A percentile compares a stretch with the other conserved stretches of the same genome.
These are phyloP conservation scores for Lepidium sativum DNA, from an alignment of 345 rosid genomes.

Conservation along the genomic window DNA sequence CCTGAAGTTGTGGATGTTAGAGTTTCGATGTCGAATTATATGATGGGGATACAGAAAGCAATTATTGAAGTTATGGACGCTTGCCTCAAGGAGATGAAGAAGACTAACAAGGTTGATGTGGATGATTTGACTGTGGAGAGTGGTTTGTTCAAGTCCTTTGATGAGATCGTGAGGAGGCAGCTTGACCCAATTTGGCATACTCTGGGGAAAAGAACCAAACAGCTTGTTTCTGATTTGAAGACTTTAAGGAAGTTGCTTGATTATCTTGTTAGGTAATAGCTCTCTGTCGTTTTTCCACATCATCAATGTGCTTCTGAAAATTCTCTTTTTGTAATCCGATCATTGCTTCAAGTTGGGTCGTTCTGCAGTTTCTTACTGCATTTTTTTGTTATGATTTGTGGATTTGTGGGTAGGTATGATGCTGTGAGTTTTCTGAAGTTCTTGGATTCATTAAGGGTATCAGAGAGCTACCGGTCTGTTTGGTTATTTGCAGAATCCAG, in stretches of 20 bases:
- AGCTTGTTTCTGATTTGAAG: slow-evolving; percentile 96
- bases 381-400: background rate
- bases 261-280: slow-evolving; percentile 80
- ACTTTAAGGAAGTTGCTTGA: slow-evolving; percentile 90
- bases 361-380: background rate
- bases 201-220: slow-evolving; percentile 87
- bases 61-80: slow-evolving; percentile 87
- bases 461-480: slow-evolving; percentile 96
- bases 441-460: slow-evolving; percentile 87
- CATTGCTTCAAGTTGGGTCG: background rate
- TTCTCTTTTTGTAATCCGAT: background rate
- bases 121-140: slow-evolving; percentile 95
- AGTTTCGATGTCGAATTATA: slow-evolving; percentile 70
- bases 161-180: slow-evolving; percentile 92
- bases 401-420: slow-evolving; percentile 61
- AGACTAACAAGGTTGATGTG: slow-evolving; percentile 89
- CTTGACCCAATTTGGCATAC: slow-evolving; percentile 98
- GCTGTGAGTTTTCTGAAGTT: slow-evolving; percentile 95
- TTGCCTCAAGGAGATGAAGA: slow-evolving; percentile 94
- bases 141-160: slow-evolving; percentile 95
- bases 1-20: slow-evolving; percentile 85
- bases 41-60: slow-evolving; percentile 89
- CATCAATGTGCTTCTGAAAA: background rate
- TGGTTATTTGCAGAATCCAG: slow-evolving; percentile 99
- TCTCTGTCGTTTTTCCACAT: background rate